Conservation (phyloP, 129 eudicot genomes). For the Centrapalus pauciflorus region DNA sequence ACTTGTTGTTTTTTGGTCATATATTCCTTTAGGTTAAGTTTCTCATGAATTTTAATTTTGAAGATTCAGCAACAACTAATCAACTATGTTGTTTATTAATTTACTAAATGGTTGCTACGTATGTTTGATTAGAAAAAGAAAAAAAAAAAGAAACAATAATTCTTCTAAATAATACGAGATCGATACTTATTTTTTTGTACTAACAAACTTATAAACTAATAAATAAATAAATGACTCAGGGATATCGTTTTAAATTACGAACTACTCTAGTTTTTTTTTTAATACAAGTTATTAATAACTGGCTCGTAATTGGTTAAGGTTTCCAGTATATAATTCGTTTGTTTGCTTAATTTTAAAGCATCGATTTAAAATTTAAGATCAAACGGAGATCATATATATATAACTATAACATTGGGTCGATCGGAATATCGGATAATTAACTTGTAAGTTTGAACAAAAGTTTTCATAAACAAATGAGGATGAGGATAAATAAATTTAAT, state of each 20-base stretch:
- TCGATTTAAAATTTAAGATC: conserved; percentile 11
- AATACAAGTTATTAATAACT: background rate
- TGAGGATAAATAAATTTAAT: background rate
- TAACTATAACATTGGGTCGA: too few relatives aligned
- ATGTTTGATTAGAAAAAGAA: too few relatives aligned
- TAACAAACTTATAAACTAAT: conserved; percentile 8
- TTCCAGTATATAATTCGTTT: conserved; percentile 18
- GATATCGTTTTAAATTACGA: background rate
- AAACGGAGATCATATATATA: too few relatives aligned
- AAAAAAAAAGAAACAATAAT: conserved; percentile 6
- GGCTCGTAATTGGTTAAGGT: conserved; percentile 10
- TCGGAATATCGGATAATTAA: too few relatives aligned
- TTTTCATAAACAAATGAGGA: background rate
- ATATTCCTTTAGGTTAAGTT: too few relatives aligned
- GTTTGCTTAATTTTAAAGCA: conserved; percentile 22
- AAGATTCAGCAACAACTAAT: too few relatives aligned
- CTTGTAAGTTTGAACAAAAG: too few relatives aligned
- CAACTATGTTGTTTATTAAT: too few relatives aligned
- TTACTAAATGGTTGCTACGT: too few relatives aligned
- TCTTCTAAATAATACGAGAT: conserved; percentile 10
- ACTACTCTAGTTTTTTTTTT: background rate
- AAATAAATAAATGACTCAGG: conserved; percentile 3
- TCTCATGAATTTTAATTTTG: too few relatives aligned
- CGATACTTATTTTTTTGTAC: conserved; percentile 24
- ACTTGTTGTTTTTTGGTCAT: too few relatives aligned